Conservation (phyloP, 768 basidiomycete genomes). For the Boletus rubropictus region DNA sequence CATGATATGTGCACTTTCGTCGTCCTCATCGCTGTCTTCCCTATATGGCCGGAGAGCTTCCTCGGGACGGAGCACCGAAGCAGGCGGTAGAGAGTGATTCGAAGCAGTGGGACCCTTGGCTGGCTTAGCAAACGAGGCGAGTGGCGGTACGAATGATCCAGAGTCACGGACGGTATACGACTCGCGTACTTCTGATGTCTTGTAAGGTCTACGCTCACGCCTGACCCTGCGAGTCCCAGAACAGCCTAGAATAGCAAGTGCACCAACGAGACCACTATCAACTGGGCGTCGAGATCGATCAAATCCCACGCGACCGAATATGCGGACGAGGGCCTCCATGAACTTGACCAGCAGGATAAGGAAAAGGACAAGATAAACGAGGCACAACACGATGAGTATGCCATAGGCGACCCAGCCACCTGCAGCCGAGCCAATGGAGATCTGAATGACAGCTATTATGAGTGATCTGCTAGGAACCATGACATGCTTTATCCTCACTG, state of each 20-base stretch:
- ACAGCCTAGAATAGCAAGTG: constrained; percentile 63
- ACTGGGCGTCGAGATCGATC: constrained; percentile 74
- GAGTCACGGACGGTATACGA: constrained; percentile 33
- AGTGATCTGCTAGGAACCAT: constrained; percentile 3
- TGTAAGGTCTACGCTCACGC: constrained; percentile 21
- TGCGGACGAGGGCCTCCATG: constrained; percentile 74
- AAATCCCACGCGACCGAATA: constrained; percentile 74
- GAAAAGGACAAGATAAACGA: constrained; percentile 79
- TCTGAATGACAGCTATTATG: constrained; percentile 40
- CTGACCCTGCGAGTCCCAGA: constrained; percentile 48
- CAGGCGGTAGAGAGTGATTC: constrained; percentile 47
- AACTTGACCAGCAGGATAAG: constrained; percentile 83
- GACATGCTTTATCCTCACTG: constrained; percentile 46
- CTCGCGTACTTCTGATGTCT: constrained; percentile 24
- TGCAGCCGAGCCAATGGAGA: constrained; percentile 74
- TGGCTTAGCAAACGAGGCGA: constrained; percentile 26
- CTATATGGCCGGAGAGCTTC: constrained; percentile 70
- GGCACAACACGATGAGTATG: constrained; percentile 73
- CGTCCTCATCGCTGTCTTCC: constrained; percentile 71
- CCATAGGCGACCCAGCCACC: constrained; percentile 94
- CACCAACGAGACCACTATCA: constrained; percentile 86
- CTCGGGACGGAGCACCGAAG: constrained; percentile 73
- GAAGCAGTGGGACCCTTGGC: constrained; percentile 30
- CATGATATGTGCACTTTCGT: constrained; percentile 79
- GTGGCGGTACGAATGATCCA: constrained; percentile 48